These are phyloP conservation scores for Moricandia arvensis DNA, from an alignment of 345 rosid species.

Conservation along the genomic window DNA sequence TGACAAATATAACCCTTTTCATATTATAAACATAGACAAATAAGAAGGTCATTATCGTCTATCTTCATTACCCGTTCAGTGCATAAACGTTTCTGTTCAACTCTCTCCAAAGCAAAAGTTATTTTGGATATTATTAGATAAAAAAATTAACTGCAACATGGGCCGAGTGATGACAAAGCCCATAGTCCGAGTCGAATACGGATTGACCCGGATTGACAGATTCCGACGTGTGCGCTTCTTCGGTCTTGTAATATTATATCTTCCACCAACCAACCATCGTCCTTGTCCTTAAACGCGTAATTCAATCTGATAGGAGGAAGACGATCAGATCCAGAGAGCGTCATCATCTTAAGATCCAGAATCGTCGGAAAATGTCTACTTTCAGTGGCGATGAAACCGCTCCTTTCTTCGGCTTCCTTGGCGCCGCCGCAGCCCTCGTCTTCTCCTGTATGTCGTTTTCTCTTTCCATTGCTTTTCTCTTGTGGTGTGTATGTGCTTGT, in stretches of 20 bases:
- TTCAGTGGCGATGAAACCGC: constrained; percentile 48
- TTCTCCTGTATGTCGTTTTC: constrained; percentile 35
- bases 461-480: background rate
- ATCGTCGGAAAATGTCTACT: constrained; percentile 31
- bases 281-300: constrained; percentile 9
- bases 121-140: background rate
- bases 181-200: background rate
- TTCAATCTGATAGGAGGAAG: constrained; percentile 15
- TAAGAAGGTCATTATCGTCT: constrained; percentile 10
- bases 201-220: constrained; percentile 18
- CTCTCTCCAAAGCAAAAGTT: background rate
- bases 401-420: constrained; percentile 46
- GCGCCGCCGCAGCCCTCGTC: constrained; percentile 43
- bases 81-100: constrained; percentile 29
- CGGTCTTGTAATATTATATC: constrained; percentile 16
- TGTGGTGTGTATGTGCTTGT: background rate
- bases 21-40: rapidly evolving
- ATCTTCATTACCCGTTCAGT: background rate
- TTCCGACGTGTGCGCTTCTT: constrained; percentile 37
- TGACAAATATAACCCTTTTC: constrained; percentile 3
- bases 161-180: constrained; percentile 4
- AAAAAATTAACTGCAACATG: background rate
- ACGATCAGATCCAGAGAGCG: constrained; percentile 11
- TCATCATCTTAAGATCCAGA: constrained; percentile 35
- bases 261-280: background rate